phyloP scores from a whole-genome alignment of 805 yeast genomes.

The Wickerhamiella cacticola region DNA sequence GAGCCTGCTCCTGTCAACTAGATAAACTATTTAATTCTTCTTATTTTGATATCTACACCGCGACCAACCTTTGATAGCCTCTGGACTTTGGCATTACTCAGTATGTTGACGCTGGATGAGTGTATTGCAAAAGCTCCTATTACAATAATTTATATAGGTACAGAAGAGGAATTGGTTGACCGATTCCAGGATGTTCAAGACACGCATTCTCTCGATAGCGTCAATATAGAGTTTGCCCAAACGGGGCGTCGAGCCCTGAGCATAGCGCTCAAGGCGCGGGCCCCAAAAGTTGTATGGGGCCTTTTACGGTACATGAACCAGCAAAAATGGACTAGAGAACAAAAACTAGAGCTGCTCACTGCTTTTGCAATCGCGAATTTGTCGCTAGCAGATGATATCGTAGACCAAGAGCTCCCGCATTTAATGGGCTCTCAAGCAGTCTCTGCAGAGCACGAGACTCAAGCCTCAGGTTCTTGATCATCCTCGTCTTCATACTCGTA shows the following conservation, averaged over 20 bases:
- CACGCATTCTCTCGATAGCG: neutral
- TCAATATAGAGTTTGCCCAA: neutral
- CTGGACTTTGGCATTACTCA: too few relatives aligned
- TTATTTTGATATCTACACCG: neutral
- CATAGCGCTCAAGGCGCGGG: neutral
- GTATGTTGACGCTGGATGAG: neutral
- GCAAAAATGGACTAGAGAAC: neutral
- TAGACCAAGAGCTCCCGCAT: neutral
- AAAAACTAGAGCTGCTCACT: neutral
- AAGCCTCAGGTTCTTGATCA: neutral
- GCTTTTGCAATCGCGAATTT: neutral
- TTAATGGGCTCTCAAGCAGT: too few relatives aligned
- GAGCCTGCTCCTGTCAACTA: neutral
- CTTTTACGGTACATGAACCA: neutral
- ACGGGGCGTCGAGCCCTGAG: neutral
- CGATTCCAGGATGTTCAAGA: neutral
- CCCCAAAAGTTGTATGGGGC: neutral
- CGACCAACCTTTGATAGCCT: neutral
- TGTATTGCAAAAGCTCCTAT: neutral
- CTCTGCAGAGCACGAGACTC: too few relatives aligned
- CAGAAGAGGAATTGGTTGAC: neutral
- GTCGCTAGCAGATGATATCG: neutral
- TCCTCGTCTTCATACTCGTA: conserved; percentile 20
- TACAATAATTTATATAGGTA: neutral
- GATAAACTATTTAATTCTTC: neutral